These are phyloP conservation scores for Helichrysum umbraculigerum DNA, from an alignment of 129 eudicot genomes.

Conservation along the genomic window DNA sequence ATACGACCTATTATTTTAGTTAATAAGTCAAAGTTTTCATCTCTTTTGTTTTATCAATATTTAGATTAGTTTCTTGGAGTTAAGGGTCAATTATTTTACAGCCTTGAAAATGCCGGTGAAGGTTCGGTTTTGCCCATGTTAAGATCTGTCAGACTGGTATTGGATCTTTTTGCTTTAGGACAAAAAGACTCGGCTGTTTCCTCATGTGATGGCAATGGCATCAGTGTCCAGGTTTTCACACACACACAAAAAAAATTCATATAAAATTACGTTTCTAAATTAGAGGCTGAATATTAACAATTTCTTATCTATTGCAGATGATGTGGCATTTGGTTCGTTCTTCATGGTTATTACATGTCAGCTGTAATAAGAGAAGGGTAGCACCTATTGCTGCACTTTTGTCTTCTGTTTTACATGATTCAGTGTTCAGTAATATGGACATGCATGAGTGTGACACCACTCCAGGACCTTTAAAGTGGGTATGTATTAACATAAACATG, in stretches of 20 bases:
- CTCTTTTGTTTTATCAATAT: not conserved
- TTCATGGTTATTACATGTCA: slow-evolving; percentile 87
- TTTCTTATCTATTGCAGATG: slow-evolving; percentile 56
- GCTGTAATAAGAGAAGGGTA: slow-evolving; percentile 91
- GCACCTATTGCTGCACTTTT: slow-evolving; percentile 99
- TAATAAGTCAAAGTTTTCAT: not conserved
- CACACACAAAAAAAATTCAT: not conserved
- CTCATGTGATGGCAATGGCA: slow-evolving; percentile 46
- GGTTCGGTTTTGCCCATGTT: slow-evolving; percentile 82
- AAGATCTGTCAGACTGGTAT: slow-evolving; percentile 69
- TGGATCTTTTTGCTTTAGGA: slow-evolving; percentile 64
- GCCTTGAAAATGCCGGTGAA: slow-evolving; percentile 98
- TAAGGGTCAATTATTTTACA: slow-evolving; percentile 31
- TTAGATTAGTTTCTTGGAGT: too few relatives aligned
- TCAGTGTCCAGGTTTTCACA: slow-evolving; percentile 46
- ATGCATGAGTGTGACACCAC: slow-evolving; percentile 70
- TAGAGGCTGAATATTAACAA: slow-evolving; percentile 10
- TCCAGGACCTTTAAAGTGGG: slow-evolving; percentile 96
- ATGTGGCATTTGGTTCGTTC: slow-evolving; percentile 94
- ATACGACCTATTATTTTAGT: not conserved
- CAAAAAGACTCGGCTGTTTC: slow-evolving; percentile 40
- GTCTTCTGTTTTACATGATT: slow-evolving; percentile 78
- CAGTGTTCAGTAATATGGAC: slow-evolving; percentile 59
- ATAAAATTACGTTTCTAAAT: not conserved
- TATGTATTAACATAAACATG: slow-evolving; percentile 29